Conservation (phyloP, 2,329 filamentous ascomycete species). For the Alternaria ventricosa region DNA sequence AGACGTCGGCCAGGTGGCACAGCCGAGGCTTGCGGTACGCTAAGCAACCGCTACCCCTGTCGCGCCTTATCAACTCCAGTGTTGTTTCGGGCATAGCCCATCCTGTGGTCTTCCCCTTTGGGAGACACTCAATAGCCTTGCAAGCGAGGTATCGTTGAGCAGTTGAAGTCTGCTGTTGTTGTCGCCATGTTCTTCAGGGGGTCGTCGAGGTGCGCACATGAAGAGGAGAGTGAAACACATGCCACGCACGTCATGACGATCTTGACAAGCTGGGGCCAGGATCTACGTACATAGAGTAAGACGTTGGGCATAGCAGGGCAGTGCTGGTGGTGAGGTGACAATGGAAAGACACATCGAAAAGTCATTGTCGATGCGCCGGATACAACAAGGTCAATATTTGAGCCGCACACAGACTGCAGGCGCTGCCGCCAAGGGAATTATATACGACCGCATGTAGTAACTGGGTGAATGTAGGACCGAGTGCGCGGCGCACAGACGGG, state of each 20-base stretch:
- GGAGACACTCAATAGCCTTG: background rate
- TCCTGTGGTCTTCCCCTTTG: background rate
- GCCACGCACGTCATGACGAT: conserved; percentile 16
- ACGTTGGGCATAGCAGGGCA: conserved; percentile 1
- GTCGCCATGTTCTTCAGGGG: background rate
- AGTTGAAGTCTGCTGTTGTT: background rate
- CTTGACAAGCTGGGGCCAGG: conserved; percentile 11
- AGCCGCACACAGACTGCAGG: background rate
- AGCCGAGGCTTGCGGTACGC: background rate
- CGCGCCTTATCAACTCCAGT: conserved; percentile 16
- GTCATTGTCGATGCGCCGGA: background rate
- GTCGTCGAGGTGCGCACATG: background rate
- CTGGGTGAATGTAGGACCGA: conserved; percentile 4
- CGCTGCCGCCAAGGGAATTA: background rate
- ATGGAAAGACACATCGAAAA: background rate
- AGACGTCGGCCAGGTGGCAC: background rate
- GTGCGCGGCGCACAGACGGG: conserved; percentile 2
- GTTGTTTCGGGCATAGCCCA: conserved; percentile 6
- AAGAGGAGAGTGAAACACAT: conserved; percentile 9
- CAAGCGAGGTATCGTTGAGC: background rate
- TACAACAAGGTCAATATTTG: background rate
- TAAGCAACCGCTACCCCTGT: conserved; percentile 6
- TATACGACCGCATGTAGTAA: background rate
- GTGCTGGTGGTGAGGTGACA: background rate
- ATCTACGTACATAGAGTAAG: conserved; percentile 1